Evolutionary conservation across 495 filamentous ascomycete species (phyloP), one percentile per base, ranked within the genome.

Genomic region (Pseudevernia furfuracea): DNA sequence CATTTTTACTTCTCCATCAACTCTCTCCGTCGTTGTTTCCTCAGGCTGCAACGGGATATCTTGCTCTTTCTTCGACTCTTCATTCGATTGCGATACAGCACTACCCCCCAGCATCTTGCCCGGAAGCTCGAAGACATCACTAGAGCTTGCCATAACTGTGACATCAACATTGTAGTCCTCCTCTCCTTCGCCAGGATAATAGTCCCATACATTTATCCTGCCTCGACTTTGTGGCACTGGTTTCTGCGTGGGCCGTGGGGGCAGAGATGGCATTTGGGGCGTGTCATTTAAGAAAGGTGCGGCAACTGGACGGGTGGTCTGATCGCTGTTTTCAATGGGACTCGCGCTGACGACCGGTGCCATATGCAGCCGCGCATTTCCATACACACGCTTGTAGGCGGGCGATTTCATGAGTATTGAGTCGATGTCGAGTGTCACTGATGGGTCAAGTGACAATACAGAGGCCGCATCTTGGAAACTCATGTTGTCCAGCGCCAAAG

Each of bases 381-480:
- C 64, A 38, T 68, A 68, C 14, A 58, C 67, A 1, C 53, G 37
- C 36, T 38, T 60, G 57, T 68, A 68, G 15, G 67, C 63, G 30
- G 67, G 67, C 17, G 64, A 56, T 28, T 34, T 59, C 63, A 68
- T 53, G 30, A 68, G 38, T 34, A 68, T 49, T 1, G 64, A 61
- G 39, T 68, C 67, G 21, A 68, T 58, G 25, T 66, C 67, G 41
- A 68, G 57, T 37, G 55, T 49, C 8, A 68, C 59, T 23, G 67
- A 68, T 41, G 64, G 64, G 34, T 68, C 52, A 4, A 58, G 41
- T 44, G 67, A 68, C 44, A 68, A 49, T 14, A 68, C 48, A 4
- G 67, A 68, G 23, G 46, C 60, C 34, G 67, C 63, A 39, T 68
- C 67, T 49, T 66, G 56, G n/a, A 66, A 38, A 37, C 65, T 63